phyloP scores from a whole-genome alignment of 2,329 filamentous ascomycete genomes.

The Trichoderma oligosporum region DNA sequence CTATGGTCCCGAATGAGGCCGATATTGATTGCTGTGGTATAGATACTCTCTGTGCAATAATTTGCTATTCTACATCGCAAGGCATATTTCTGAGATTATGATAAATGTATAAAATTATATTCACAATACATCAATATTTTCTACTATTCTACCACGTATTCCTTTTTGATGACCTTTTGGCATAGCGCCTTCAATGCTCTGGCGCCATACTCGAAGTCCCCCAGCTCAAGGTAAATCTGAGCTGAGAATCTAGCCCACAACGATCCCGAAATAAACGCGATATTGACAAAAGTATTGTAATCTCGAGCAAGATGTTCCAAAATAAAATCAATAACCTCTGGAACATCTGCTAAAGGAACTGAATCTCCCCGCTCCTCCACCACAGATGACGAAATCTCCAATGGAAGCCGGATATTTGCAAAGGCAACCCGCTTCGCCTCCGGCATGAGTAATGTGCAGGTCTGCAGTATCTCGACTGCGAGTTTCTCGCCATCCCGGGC shows the following conservation, averaged over 20 bases:
- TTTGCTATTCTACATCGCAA: too few relatives aligned
- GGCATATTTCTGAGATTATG: too few relatives aligned
- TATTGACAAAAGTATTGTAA: constrained; percentile 2
- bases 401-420: constrained; percentile 9
- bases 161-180: not conserved
- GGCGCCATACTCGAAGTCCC: constrained; percentile 4
- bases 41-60: too few relatives aligned
- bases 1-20: too few relatives aligned
- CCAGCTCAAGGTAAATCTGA: constrained; percentile 6
- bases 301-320: not conserved
- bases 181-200: not conserved
- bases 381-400: not conserved
- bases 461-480: not conserved
- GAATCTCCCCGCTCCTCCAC: not conserved
- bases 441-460: not conserved
- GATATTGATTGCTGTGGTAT: too few relatives aligned
- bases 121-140: too few relatives aligned
- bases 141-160: not conserved
- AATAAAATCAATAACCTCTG: not conserved
- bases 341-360: not conserved
- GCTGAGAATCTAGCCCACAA: constrained; percentile 8
- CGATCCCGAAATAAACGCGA: constrained; percentile 1
- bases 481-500: constrained; percentile 1
- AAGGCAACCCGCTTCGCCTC: constrained; percentile 6
- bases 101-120: too few relatives aligned